A percentile compares a stretch with the other conserved stretches of the same genome.
These are phyloP conservation scores for Capronia americana DNA, from an alignment of 2,329 filamentous ascomycete species.

Conservation along the genomic window DNA sequence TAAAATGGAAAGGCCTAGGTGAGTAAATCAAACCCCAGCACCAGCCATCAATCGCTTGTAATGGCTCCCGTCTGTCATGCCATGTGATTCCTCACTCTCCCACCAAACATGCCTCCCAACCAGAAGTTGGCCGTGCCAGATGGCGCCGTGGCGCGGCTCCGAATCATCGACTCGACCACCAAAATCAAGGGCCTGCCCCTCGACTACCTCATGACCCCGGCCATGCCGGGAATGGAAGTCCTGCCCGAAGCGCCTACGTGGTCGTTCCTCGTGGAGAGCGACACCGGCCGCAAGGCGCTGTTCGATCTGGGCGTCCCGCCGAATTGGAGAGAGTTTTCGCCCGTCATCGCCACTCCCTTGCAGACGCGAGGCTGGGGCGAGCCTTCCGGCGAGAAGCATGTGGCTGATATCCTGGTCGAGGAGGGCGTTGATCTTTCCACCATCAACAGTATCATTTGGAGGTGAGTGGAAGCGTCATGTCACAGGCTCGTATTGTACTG, in stretches of 20 bases:
- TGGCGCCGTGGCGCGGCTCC: constrained; percentile 25
- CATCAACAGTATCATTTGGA: constrained; percentile 32
- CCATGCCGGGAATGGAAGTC: constrained; percentile 28
- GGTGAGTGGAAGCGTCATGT: constrained; percentile 17
- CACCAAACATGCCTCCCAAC: constrained; percentile 17
- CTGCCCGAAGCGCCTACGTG: constrained; percentile 31
- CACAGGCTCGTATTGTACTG: not conserved
- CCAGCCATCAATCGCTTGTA: not conserved
- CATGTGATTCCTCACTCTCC: not conserved
- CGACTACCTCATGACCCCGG: constrained; percentile 28
- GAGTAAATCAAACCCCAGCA: not conserved
- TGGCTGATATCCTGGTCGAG: constrained; percentile 36
- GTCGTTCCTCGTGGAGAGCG: constrained; percentile 32
- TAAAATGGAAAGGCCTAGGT: not conserved
- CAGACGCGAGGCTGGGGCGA: constrained; percentile 27
- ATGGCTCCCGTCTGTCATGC: not conserved
- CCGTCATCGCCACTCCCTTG: constrained; percentile 18
- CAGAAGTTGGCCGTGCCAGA: constrained; percentile 24
- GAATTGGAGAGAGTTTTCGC: constrained; percentile 40
- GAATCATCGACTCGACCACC: constrained; percentile 34
- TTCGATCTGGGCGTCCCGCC: constrained; percentile 46
- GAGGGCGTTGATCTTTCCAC: constrained; percentile 22
- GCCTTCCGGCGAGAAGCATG: constrained; percentile 35
- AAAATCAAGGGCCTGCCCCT: constrained; percentile 26
- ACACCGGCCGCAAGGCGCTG: constrained; percentile 31